Evolutionary conservation across 2,329 filamentous ascomycete species (phyloP), one percentile per base, ranked within the genome.

Genomic region (Amesomyces nigricolor): DNA sequence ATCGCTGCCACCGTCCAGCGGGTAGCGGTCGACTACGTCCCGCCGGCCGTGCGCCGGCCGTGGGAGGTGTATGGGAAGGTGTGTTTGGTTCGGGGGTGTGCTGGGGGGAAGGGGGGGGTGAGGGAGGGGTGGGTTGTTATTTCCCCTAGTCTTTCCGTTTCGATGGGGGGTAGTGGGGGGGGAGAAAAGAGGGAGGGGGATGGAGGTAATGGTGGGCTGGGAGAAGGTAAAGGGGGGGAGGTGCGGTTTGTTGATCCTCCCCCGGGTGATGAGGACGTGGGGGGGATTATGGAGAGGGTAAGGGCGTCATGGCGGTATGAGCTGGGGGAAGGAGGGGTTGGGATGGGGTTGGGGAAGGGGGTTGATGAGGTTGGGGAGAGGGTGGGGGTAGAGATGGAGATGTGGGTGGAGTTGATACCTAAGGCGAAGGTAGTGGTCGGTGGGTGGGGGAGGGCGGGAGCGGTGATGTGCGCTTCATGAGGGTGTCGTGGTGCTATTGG

Each of bases 21-120:
- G 35, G 66, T 78, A 6, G 76, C 75, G 2, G 68, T 78, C 46
- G 76, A 78, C 62, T 72, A 77, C 53, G 73, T 78, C 35, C 68
- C 68, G 29, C 65, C 71, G 14, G 66, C 71, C 35, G 68, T 76
- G 50, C 72, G 75, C 47, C 66, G 74, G 37, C 75, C 75, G 14
- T 78, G 76, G 76, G 76, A 78, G 67, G 72, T 72, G 10, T 78
- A 78, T 66, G 77, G 75, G 66, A 78, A 78, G 65, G 73, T 75
- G 32, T 69, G 70, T 22, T 63, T 78, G 42, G 69, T 78, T 51
- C 66, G 73, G 45, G 71, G 69, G 51, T 77, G 76, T 47, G 68
- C 68, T 2, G 63, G 67, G 26, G 63, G 73, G 30, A 62, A 68
- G 57, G 69, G 74, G 63, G 68, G 72, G 42, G 17, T 19, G 17